phyloP scores from a whole-genome alignment of 2,329 filamentous ascomycete species.

The Alternaria sp. region DNA sequence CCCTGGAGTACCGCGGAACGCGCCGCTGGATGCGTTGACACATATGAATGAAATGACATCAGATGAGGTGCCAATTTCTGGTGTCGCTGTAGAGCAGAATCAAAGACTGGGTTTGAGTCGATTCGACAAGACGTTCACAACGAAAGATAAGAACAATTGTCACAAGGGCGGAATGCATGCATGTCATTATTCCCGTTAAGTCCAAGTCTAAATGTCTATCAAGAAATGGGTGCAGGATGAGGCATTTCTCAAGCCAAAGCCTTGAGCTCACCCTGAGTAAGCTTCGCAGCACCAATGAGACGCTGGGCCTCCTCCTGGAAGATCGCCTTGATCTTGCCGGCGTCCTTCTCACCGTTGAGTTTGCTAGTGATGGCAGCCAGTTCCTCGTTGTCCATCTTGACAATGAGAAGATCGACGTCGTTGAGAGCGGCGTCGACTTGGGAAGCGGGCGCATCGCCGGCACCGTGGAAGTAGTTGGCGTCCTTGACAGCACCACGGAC shows the following conservation, averaged over 20 bases:
- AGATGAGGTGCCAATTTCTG: neutral
- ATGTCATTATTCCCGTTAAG: conserved; percentile 16
- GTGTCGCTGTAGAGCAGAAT: neutral
- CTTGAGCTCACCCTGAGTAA: conserved; percentile 85
- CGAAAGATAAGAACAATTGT: neutral
- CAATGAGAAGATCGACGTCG: conserved; percentile 86
- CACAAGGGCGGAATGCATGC: conserved; percentile 4
- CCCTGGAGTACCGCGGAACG: conserved; percentile 17
- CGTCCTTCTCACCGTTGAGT: conserved; percentile 79
- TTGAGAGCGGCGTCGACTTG: conserved; percentile 83
- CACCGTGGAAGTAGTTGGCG: conserved; percentile 88
- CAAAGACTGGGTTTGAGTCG: neutral
- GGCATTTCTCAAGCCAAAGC: conserved; percentile 52
- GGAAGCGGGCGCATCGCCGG: conserved; percentile 72
- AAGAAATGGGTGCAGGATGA: conserved; percentile 4
- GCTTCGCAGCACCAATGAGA: conserved; percentile 81
- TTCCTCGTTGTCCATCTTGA: conserved; percentile 90
- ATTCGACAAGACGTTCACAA: neutral
- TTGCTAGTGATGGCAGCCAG: conserved; percentile 82
- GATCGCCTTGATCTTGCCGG: conserved; percentile 82
- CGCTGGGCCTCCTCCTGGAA: conserved; percentile 81
- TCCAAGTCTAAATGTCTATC: conserved; percentile 31
- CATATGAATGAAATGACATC: conserved; percentile 4
- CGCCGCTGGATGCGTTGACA: conserved; percentile 8
- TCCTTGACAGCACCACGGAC: conserved; percentile 95